Base-by-base conservation (phyloP, 225 moss, liverwort and hornwort genomes). In the Rhytidiadelphus loreus region DNA sequence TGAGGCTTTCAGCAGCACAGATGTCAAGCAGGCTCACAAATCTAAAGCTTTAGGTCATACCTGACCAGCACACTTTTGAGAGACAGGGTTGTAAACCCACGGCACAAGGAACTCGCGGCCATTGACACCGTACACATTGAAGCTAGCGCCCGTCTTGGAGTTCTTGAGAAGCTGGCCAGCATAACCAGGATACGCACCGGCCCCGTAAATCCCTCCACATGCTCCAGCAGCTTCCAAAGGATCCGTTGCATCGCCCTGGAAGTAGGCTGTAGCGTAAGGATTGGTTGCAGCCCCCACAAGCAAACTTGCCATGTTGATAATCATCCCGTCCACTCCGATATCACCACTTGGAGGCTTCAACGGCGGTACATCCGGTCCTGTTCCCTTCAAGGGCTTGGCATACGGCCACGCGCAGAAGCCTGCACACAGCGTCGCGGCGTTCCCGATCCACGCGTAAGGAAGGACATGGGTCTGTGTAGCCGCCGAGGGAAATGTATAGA, bases 391-490 rank as follows among this genome's bases (percentile, higher is more conserved):
- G 35, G 92, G 88, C 90, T 93, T 94, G 25, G 95, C 95, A 61
- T 70, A 95, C 12, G 95, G 95, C 95, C 95, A 95, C 24, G 95
- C 95, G 68, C 95, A 95, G 76, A 87, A 95, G 8, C 95, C 95
- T 55, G 95, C 87, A 69, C 95, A 95, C 48, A 89, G 79, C 15
- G 91, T 69, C 62, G 43, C 93, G 24, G 95, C 60, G 53, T 95
- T 91, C 35, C 95, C 95, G 50, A 93, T 91, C 95, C 95, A 95
- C 12, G 93, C 93, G 80, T 93, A 95, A 18, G 95, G 95, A 32
- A 95, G 93, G 43, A 93, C 73, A 43, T 92, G 91, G 43, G 89
- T 93, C 70, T 93, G 83, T 10, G 92, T 95, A 8, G 89, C 92
- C 24, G 91, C 82, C 5, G 92, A 90, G 26, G 90, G 95, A 71